Evolutionary conservation across 2,329 filamentous ascomycete species (phyloP).

Genomic region (Claviceps sp.): DNA sequence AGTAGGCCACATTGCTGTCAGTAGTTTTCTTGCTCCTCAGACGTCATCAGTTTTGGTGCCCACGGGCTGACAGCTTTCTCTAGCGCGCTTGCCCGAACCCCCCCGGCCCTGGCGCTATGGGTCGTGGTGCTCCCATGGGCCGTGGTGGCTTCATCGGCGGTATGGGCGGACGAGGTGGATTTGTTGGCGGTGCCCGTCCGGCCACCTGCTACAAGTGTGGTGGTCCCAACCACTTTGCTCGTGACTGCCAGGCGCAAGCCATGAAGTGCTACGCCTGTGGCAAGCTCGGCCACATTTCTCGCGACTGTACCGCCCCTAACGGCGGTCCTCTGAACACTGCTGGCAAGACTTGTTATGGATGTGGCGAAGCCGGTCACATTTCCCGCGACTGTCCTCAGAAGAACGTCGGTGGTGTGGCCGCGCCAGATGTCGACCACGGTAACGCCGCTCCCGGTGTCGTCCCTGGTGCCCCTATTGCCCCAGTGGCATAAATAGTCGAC

Average conservation of each 20-base stretch:
- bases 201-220: conserved; percentile 65
- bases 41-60: neutral
- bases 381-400: conserved; percentile 85
- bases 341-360: conserved; percentile 98
- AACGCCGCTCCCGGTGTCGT: conserved; percentile 24
- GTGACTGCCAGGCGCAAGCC: conserved; percentile 94
- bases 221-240: conserved; percentile 93
- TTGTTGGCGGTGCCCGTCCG: conserved; percentile 53
- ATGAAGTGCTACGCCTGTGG: conserved; percentile 99
- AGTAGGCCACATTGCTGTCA: conserved; percentile 78
- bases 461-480: conserved; percentile 32
- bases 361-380: conserved; percentile 90
- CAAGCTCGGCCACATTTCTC: conserved; percentile 86
- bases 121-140: conserved; percentile 51
- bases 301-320: conserved; percentile 92
- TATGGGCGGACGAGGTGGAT: conserved; percentile 59
- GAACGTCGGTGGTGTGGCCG: conserved; percentile 38
- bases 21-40: conserved; percentile 13
- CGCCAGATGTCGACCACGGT: conserved; percentile 29
- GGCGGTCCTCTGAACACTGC: conserved; percentile 90
- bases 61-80: conserved; percentile 7
- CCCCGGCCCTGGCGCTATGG: conserved; percentile 43
- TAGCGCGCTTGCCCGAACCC: conserved; percentile 76
- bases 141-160: conserved; percentile 56
- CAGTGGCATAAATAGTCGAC: conserved; percentile 21